Evolutionary conservation across 257 asterid genomes (phyloP), one percentile per base, ranked within the genome.

Genomic region (Fraxinus cuspidata): DNA sequence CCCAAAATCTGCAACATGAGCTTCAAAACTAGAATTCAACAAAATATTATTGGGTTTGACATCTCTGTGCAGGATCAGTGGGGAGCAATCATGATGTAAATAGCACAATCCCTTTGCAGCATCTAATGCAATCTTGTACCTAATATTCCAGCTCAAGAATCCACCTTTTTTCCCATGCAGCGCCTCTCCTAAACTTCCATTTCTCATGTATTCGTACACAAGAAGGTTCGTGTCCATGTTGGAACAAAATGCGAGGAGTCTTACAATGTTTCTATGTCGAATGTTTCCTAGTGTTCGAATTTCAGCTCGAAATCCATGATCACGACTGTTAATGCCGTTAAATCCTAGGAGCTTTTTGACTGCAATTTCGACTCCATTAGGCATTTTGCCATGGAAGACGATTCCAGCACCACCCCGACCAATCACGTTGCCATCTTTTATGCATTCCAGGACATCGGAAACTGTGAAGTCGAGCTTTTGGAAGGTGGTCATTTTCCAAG

Each of bases 1-100:
- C 29, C 99, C 99, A 47, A 95, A 95, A 83, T 95, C 99, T 0
- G 99, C 99, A 29, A 95, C 99, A 66, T 91, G 98, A 44, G 99
- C 99, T 82, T 95, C 99, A 19, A 87, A 92, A 53, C 80, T 87
- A 11, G 97, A 91, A 76, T 89, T 83, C 84, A 95, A 70, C 81
- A 95, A 53, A 40, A 95, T 95, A 32, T 94, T 95, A 77, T 95
- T 95, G 29, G 98, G 89, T 81, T 95, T 95, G 13, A 95, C 99
- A 21, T 95, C 99, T 40, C 99, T 77, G 21, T 95, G 99, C 32
- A 95, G 87, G 58, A 95, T 95, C 93, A 92, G 70, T 0, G 99
- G 98, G 51, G 92, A 87, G 82, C 99, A 95, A 69, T 95, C 99
- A 27, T 92, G 99, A 74, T 95, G 99, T 53, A 95, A 85, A 38